phyloP scores from a whole-genome alignment of 2,329 filamentous ascomycete genomes.

The Fusarium mangiferae region DNA sequence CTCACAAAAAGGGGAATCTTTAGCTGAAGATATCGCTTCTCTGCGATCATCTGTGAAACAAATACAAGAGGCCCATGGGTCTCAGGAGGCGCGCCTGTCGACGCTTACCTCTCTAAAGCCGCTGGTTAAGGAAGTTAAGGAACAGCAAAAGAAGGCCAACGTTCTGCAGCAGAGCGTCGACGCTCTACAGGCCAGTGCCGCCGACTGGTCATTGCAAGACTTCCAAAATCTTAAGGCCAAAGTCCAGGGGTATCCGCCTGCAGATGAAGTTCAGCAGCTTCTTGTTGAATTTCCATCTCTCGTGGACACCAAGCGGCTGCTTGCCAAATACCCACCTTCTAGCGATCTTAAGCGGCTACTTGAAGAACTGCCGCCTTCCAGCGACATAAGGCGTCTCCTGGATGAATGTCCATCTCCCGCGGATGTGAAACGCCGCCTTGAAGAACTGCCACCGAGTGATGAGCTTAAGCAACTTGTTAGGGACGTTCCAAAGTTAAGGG shows the following conservation, averaged over 20 bases:
- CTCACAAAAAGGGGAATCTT: not conserved
- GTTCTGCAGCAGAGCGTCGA: slow-evolving; percentile 1
- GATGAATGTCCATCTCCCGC: not conserved
- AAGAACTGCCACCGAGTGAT: slow-evolving; percentile 9
- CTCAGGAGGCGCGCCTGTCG: not conserved
- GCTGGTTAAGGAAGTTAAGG: not conserved
- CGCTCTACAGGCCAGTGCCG: not conserved
- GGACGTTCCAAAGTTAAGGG: slow-evolving; percentile 6
- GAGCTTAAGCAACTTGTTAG: slow-evolving; percentile 8
- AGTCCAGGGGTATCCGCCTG: slow-evolving; percentile 8
- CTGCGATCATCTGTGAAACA: not conserved
- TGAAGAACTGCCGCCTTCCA: not conserved
- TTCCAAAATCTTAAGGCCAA: not conserved
- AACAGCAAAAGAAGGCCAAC: slow-evolving; percentile 7
- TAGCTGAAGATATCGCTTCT: slow-evolving; percentile 1
- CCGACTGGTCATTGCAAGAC: not conserved
- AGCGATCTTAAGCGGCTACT: not conserved
- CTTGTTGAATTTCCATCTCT: not conserved
- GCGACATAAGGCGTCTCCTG: not conserved
- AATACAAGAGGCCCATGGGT: not conserved
- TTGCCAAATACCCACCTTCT: not conserved
- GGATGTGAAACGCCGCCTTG: slow-evolving; percentile 5
- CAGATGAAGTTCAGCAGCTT: not conserved
- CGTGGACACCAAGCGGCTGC: not conserved
- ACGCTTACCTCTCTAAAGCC: not conserved